Evolutionary conservation across 163 green algal genomes (phyloP).

Genomic region (Prototheca cutis): DNA sequence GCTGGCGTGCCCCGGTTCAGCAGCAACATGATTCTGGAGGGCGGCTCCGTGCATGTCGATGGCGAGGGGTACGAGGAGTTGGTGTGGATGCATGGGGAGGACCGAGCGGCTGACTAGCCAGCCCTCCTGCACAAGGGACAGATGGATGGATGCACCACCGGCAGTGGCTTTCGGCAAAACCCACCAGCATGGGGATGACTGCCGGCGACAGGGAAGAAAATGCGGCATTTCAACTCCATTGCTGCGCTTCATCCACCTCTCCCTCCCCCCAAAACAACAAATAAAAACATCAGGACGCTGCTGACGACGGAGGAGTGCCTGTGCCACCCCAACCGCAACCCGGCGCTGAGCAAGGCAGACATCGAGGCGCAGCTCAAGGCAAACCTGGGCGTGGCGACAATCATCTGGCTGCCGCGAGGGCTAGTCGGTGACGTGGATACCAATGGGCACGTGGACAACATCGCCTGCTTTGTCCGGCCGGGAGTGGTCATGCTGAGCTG

Average conservation of each 20-base stretch:
- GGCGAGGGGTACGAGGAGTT: slow-evolving; percentile 38
- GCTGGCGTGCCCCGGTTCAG: neutral
- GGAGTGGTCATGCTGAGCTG: slow-evolving; percentile 62
- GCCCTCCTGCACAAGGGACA: neutral
- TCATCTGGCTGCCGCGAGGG: slow-evolving; percentile 43
- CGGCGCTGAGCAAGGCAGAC: slow-evolving; percentile 36
- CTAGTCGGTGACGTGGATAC: slow-evolving; percentile 35
- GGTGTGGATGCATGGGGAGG: too few species aligned
- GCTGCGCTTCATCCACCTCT: too few species aligned
- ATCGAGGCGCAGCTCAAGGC: slow-evolving; percentile 57
- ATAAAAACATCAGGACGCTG: slow-evolving; percentile 61
- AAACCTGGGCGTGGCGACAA: slow-evolving; percentile 43
- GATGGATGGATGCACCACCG: neutral
- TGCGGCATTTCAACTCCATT: too few species aligned
- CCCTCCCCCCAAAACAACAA: too few species aligned
- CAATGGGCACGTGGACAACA: slow-evolving; percentile 76
- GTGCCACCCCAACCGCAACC: slow-evolving; percentile 73
- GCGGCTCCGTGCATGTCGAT: slow-evolving; percentile 36
- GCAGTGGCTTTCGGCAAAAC: too few species aligned
- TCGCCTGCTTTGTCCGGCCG: slow-evolving; percentile 62
- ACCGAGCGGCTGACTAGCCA: too few species aligned
- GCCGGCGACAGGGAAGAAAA: too few species aligned
- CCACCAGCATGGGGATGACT: too few species aligned
- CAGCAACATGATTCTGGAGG: slow-evolving; percentile 28
- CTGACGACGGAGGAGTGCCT: slow-evolving; percentile 76